Evolutionary conservation across 73 alveolate species (phyloP).

Genomic region (Symbiodinium pilosum): DNA sequence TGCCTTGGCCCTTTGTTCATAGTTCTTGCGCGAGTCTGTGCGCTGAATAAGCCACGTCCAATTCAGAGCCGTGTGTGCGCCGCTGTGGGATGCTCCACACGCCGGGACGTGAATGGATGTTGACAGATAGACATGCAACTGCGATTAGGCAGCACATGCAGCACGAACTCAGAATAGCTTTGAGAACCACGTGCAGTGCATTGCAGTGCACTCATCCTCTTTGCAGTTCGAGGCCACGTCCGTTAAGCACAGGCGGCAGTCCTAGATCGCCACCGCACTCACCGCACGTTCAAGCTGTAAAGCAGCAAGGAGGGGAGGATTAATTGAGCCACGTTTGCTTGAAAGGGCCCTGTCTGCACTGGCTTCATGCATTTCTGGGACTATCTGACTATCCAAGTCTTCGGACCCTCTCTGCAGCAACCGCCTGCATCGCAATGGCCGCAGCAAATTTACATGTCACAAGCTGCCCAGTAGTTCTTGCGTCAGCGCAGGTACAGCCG

Average conservation of each 20-base stretch:
- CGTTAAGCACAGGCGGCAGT: slow-evolving; percentile 9
- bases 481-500: too few relatives aligned
- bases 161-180: too few relatives aligned
- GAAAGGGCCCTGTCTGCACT: not conserved
- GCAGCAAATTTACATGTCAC: too few relatives aligned
- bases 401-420: too few relatives aligned
- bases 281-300: not conserved
- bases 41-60: not conserved
- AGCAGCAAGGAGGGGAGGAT: slow-evolving; percentile 15
- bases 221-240: not conserved
- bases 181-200: too few relatives aligned
- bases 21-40: not conserved
- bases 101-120: not conserved
- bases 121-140: too few relatives aligned
- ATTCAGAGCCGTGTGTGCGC: slow-evolving; percentile 23
- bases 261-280: not conserved
- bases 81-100: not conserved
- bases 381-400: too few relatives aligned
- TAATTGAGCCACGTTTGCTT: not conserved
- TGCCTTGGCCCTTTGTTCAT: not conserved
- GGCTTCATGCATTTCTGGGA: not conserved
- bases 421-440: too few relatives aligned
- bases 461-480: too few relatives aligned
- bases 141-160: too few relatives aligned
- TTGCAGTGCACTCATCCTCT: too few relatives aligned